Base-by-base conservation (phyloP, 176 grass and related monocot genomes). In the Aegilops speltoides region DNA sequence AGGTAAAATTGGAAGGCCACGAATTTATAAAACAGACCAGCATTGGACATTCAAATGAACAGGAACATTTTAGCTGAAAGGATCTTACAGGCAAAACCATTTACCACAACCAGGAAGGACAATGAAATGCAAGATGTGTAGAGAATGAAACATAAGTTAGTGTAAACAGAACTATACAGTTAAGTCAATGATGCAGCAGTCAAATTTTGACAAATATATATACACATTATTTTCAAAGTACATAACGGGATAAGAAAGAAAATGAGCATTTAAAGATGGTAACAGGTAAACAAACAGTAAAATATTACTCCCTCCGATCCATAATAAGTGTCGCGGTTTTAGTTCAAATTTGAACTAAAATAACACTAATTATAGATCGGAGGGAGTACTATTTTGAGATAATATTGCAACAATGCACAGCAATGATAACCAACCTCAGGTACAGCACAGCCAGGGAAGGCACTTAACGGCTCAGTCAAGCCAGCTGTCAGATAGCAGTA, bases 381-480 rank as follows among this genome's bases (percentile, higher is more conserved):
- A 52, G 50, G 50, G 50, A 54, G 50, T 54, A 54, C 16, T 54
- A 72, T 37, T 59, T 72, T 36, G 23, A 40, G 33, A 37, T 50
- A 76, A 65, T 34, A 65, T 60, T 84, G 71, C 22, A 77, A 81
- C 10, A 29, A 86, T 76, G 37, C 64, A 82, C 15, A 81, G 6
- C 25, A 59, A 57, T 64, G 29, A 77, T 61, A 15, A 64, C 77
- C 80, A 77, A 98, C 96, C 96, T 98, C 96, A 66, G 77, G 91
- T 83, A 92, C 96, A 91, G 88, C 87, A 89, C 86, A 96, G 73
- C 93, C 96, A 79, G 96, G 96, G 77, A 98, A 98, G 70, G 96
- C 90, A 85, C 84, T 93, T 60, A 83, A 91, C 4, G 82, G 90
- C 25, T 92, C 91, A 86, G 84, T 76, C 81, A 87, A 76, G 66